phyloP scores from a whole-genome alignment of 495 filamentous ascomycete genomes.

The Neurospora hispaniola region DNA sequence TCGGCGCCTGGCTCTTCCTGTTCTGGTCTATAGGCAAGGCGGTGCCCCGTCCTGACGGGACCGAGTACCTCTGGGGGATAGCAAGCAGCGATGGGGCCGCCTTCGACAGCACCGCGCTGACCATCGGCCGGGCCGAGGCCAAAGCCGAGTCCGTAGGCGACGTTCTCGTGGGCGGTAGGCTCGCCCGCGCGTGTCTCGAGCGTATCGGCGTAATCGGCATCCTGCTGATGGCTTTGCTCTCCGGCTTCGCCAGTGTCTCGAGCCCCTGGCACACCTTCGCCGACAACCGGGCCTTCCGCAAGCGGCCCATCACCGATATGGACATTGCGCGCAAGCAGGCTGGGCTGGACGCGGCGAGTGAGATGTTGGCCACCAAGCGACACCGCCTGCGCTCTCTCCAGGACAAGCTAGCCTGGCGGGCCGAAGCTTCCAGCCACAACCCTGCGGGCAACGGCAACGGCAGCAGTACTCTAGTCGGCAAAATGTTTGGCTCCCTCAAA shows the following conservation, averaged over 20 bases:
- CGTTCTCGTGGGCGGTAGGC: conserved; percentile 26
- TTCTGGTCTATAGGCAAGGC: conserved; percentile 68
- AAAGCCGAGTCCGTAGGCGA: conserved; percentile 7
- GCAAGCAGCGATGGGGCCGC: background rate
- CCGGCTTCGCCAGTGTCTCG: conserved; percentile 72
- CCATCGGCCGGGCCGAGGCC: conserved; percentile 16
- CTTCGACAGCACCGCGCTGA: conserved; percentile 19
- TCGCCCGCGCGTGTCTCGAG: conserved; percentile 66
- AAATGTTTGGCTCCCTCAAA: conserved; percentile 46
- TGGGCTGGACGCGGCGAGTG: conserved; percentile 62
- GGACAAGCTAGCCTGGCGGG: conserved; percentile 44
- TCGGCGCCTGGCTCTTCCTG: conserved; percentile 49
- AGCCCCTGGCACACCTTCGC: conserved; percentile 73
- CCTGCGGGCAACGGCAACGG: conserved; percentile 33
- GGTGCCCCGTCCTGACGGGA: conserved; percentile 31
- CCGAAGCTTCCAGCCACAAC: background rate
- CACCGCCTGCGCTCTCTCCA: conserved; percentile 56
- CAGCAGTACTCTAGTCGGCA: conserved; percentile 49
- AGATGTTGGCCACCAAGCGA: conserved; percentile 60
- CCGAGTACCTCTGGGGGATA: conserved; percentile 1
- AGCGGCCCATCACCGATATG: conserved; percentile 51
- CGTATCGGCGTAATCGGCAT: conserved; percentile 73
- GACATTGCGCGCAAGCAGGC: conserved; percentile 62
- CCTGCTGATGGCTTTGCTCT: conserved; percentile 68
- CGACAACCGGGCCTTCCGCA: conserved; percentile 31